These are phyloP conservation scores for Corymbia calophylla DNA, from an alignment of 441 rosid genomes.

Conservation along the genomic window DNA sequence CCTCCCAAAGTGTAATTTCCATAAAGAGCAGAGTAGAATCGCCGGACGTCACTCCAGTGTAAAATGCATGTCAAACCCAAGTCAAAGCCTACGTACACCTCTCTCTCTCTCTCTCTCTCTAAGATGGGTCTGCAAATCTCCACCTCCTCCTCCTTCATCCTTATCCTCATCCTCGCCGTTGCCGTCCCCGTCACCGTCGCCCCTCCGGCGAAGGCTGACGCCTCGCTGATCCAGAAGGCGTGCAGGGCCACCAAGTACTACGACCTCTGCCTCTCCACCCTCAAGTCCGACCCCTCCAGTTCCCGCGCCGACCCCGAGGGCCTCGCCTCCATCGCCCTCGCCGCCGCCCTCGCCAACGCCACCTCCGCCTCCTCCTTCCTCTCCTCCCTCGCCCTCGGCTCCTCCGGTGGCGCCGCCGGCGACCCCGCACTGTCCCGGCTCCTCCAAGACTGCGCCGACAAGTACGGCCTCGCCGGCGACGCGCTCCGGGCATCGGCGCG, in stretches of 20 bases:
- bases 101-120: background rate
- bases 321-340: conserved; percentile 53
- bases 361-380: conserved; percentile 61
- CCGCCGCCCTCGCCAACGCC: conserved; percentile 58
- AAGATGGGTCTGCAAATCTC: background rate
- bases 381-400: conserved; percentile 20
- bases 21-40: background rate
- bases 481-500: conserved; percentile 40
- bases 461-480: conserved; percentile 50
- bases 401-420: conserved; percentile 1
- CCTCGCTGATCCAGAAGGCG: conserved; percentile 42
- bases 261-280: conserved; percentile 64
- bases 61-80: background rate
- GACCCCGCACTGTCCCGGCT: conserved; percentile 27
- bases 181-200: background rate
- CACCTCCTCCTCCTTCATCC: background rate
- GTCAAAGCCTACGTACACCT: background rate
- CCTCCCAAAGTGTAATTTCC: background rate
- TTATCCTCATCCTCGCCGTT: background rate
- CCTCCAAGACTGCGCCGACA: conserved; percentile 54
- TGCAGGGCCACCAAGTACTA: conserved; percentile 66
- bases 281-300: conserved; percentile 58
- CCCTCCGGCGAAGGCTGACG: background rate
- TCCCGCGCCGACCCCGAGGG: conserved; percentile 51
- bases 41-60: background rate